A percentile compares a stretch with the other conserved stretches of the same genome.
These are phyloP conservation scores for Lichina pygmaea DNA, from an alignment of 495 filamentous ascomycete genomes.

Conservation along the genomic window DNA sequence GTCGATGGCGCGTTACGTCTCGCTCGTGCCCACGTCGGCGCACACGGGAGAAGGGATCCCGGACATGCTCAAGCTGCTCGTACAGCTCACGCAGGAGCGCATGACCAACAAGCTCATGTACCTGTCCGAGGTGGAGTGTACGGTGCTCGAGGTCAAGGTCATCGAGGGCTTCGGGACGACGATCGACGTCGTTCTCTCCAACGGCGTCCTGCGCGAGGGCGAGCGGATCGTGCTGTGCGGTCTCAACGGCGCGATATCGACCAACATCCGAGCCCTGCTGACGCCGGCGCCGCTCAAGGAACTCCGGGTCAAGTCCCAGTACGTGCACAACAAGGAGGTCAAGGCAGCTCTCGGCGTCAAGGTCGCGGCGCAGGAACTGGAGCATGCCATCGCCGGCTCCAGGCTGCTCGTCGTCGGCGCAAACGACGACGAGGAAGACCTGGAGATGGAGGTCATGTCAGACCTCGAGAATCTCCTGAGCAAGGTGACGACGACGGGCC, in stretches of 20 bases:
- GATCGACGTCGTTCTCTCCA: conserved; percentile 90
- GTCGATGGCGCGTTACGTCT: conserved; percentile 79
- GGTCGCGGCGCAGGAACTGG: conserved; percentile 88
- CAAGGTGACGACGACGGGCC: conserved; percentile 68
- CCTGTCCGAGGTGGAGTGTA: conserved; percentile 88
- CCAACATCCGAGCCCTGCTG: conserved; percentile 86
- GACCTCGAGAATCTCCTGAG: conserved; percentile 79
- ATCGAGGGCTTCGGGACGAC: conserved; percentile 98
- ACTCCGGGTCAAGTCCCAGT: conserved; percentile 73
- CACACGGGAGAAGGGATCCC: conserved; percentile 97
- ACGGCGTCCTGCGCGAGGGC: conserved; percentile 85
- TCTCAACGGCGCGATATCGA: conserved; percentile 77
- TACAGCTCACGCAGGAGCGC: conserved; percentile 78
- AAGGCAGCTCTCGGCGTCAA: conserved; percentile 98
- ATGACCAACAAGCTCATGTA: conserved; percentile 99
- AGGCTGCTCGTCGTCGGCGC: conserved; percentile 79
- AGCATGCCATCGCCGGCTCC: conserved; percentile 91
- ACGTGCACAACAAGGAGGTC: conserved; percentile 98
- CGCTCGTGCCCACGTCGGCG: conserved; percentile 85
- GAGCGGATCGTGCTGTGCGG: conserved; percentile 89
- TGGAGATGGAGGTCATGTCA: conserved; percentile 87
- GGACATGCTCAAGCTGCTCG: conserved; percentile 91
- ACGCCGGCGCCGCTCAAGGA: conserved; percentile 90
- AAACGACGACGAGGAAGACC: conserved; percentile 86
- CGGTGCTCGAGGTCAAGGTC: conserved; percentile 94